Conservation (phyloP, 2,329 filamentous ascomycete genomes). For the Orbilia blumenaviensis region DNA sequence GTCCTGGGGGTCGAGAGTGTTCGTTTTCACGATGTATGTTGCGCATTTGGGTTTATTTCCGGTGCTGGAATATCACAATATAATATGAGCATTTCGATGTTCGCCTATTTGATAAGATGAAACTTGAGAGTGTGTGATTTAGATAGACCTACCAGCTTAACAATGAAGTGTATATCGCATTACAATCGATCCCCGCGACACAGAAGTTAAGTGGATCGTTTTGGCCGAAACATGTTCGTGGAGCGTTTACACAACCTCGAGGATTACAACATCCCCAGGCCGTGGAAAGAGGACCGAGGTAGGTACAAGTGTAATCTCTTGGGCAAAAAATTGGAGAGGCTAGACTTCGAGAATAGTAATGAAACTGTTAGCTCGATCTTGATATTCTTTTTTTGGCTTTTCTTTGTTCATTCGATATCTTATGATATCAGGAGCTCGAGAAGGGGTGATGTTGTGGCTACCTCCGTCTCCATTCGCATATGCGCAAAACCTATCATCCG, state of each 20-base stretch:
- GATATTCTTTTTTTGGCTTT: neutral
- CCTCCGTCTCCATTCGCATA: constrained; percentile 37
- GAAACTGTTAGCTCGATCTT: neutral
- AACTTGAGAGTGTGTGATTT: too few species aligned
- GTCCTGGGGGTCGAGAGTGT: constrained; percentile 13
- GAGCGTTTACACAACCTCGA: constrained; percentile 8
- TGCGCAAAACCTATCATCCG: constrained; percentile 29
- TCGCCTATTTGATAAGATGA: too few species aligned
- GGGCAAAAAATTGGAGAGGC: constrained; percentile 40
- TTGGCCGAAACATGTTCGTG: constrained; percentile 18
- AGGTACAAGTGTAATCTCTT: constrained; percentile 22
- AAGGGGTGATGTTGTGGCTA: neutral
- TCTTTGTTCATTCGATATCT: too few species aligned
- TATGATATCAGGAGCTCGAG: neutral
- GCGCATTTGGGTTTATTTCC: constrained; percentile 33
- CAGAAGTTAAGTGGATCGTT: constrained; percentile 13
- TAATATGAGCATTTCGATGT: neutral
- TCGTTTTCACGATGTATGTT: constrained; percentile 32
- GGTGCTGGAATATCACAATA: neutral
- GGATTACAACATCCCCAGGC: constrained; percentile 40
- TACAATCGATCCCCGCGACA: constrained; percentile 2
- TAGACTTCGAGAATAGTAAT: constrained; percentile 21
- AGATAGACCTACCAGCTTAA: constrained; percentile 16
- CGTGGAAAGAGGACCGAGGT: neutral
- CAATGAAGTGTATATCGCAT: constrained; percentile 11